These are phyloP conservation scores for Exophiala spinifera DNA, from an alignment of 2,329 filamentous ascomycete genomes.

Conservation along the genomic window DNA sequence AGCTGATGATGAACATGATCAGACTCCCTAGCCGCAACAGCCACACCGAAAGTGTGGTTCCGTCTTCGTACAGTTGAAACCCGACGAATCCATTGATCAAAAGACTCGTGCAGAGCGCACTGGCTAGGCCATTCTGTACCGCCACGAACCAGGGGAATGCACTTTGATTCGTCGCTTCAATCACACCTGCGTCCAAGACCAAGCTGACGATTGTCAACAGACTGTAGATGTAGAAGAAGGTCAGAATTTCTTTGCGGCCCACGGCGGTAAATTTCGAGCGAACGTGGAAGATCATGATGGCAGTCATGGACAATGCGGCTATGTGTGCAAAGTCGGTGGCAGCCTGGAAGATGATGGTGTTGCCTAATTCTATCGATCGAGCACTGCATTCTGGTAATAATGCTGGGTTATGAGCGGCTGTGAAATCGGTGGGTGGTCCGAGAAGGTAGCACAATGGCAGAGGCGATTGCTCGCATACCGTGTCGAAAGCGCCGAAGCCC, in stretches of 20 bases:
- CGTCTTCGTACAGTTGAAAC: conserved; percentile 97
- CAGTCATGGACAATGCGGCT: conserved; percentile 82
- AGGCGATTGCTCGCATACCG: conserved; percentile 79
- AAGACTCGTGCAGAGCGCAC: conserved; percentile 81
- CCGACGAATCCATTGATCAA: conserved; percentile 97
- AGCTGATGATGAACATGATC: conserved; percentile 79
- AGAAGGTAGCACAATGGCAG: conserved; percentile 85
- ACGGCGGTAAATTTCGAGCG: conserved; percentile 97
- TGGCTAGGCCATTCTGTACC: conserved; percentile 78
- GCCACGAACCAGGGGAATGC: conserved; percentile 91
- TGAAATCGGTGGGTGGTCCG: conserved; percentile 60
- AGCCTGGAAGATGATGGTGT: conserved; percentile 97
- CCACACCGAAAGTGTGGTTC: conserved; percentile 91
- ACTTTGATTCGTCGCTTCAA: conserved; percentile 69
- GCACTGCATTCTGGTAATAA: conserved; percentile 92
- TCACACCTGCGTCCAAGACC: conserved; percentile 86
- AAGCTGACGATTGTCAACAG: conserved; percentile 84
- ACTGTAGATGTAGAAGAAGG: conserved; percentile 97
- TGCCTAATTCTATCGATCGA: conserved; percentile 90
- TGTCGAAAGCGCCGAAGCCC: conserved; percentile 86
- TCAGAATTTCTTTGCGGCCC: conserved; percentile 69
- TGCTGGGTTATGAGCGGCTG: conserved; percentile 64
- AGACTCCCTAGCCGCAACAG: conserved; percentile 75
- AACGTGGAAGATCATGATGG: conserved; percentile 96
- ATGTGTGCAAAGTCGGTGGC: conserved; percentile 93